Evolutionary conservation across 2,329 filamentous ascomycete species (phyloP), one percentile per base, ranked within the genome.

Genomic region (Elsinoe arachidis): DNA sequence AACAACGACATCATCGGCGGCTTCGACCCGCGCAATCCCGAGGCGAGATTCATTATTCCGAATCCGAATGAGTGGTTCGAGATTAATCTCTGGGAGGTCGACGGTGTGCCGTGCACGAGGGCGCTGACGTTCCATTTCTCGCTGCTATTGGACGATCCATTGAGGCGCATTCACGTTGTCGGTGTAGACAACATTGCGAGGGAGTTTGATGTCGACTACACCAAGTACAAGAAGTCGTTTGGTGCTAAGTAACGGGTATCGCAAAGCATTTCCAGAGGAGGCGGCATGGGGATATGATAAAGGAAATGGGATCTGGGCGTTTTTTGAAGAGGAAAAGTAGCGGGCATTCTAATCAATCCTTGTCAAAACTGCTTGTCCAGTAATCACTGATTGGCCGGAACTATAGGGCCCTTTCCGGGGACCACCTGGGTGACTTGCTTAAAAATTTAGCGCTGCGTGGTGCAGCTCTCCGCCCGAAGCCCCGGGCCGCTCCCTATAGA

Each of bases 61-160:
- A 53, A 53, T 15, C 49, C 49, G 15, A 38, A 53, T 23, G 49
- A 38, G 34, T 12, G n/a, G 9, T 53, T 53, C 49, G 49, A 53
- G 49, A 38, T 38, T 23, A 23, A 23, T 15, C 7, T 52, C 14
- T 19, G 47, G n/a, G 30, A 34, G 26, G 47, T 52, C 26, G 47
- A 52, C 15, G 47, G 47, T 12, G 15, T 19, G 15, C 7, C 15
- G 14, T 52, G 47, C 47, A 34, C 7, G 6, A n/a, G 33, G 14
- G 26, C 47, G 6, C 26, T 35, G 23, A 37, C 47, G 11, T 52
- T 52, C 26, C 47, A 35, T n/a, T 52, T 52, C 12, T n/a, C 26
- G 14, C 47, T 52, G 23, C 23, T 52, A 23, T 17, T 52, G 12
- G 47, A 52, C 19, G 47, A 52, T 17, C 47, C 47, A 19, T 17